These are phyloP conservation scores for Phyllosticta citribraziliensis DNA, from an alignment of 2,329 filamentous ascomycete genomes.

Conservation along the genomic window DNA sequence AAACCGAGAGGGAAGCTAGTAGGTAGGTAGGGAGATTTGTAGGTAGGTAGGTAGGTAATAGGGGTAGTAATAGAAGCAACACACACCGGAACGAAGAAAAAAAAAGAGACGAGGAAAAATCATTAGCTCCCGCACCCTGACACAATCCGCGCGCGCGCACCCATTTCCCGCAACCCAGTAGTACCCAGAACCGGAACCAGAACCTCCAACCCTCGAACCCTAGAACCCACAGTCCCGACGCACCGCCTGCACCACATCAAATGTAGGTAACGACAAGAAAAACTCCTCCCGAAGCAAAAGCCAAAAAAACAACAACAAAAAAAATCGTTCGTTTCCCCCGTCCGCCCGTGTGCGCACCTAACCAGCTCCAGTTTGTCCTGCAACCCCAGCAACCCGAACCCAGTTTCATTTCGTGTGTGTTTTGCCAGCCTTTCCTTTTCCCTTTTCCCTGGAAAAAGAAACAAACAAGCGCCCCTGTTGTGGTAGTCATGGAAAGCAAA, in stretches of 20 bases:
- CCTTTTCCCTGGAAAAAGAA: neutral
- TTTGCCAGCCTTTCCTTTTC: neutral
- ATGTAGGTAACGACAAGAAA: neutral
- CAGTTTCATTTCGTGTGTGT: neutral
- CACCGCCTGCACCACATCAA: neutral
- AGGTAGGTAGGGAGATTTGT: neutral
- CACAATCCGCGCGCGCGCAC: neutral
- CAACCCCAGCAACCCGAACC: neutral
- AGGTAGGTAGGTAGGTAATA: neutral
- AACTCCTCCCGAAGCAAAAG: conserved; percentile 23
- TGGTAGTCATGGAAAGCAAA: neutral
- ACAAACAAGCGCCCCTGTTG: neutral
- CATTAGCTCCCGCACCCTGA: neutral
- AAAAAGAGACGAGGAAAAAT: neutral
- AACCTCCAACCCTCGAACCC: neutral
- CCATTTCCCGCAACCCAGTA: neutral
- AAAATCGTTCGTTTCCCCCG: neutral
- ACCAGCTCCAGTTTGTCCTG: neutral
- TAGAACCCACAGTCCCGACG: neutral
- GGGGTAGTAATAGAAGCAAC: neutral
- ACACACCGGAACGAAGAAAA: neutral
- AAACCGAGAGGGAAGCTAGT: too few species aligned
- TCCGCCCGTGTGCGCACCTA: neutral
- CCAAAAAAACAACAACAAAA: neutral
- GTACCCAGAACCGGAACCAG: neutral